These are phyloP conservation scores for Eucalyptus regnans DNA, from an alignment of 345 rosid species.

Conservation along the genomic window DNA sequence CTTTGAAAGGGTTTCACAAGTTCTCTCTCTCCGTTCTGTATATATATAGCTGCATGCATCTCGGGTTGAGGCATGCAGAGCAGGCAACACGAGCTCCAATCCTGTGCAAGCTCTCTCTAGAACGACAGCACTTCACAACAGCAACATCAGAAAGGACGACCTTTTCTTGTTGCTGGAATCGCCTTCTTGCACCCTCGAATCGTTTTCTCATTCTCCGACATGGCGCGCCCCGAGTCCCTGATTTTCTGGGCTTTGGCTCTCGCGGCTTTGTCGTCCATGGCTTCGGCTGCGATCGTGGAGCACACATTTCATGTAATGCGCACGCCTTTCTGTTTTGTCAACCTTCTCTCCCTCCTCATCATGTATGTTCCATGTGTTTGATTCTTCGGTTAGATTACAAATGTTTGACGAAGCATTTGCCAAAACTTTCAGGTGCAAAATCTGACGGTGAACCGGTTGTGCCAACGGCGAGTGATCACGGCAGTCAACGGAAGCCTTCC, in stretches of 20 bases:
- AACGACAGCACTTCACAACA: not conserved
- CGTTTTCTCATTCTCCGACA: not conserved
- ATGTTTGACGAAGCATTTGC: not conserved
- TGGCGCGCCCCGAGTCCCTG: not conserved
- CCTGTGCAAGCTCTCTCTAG: not conserved
- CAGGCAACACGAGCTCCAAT: not conserved
- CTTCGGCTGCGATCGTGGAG: slow-evolving; percentile 5
- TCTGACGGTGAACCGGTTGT: slow-evolving; percentile 40
- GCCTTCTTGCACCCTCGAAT: not conserved
- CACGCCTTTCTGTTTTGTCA: not conserved
- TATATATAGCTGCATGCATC: not conserved
- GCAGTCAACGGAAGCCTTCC: slow-evolving; percentile 78
- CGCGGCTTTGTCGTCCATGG: not conserved
- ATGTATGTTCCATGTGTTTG: not conserved
- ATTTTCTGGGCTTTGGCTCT: not conserved
- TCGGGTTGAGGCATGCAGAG: not conserved
- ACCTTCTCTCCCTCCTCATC: not conserved
- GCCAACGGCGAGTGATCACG: slow-evolving; percentile 49
- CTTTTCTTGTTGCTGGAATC: not conserved
- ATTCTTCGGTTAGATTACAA: not conserved
- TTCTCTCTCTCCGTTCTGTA: not conserved
- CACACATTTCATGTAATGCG: slow-evolving; percentile 4
- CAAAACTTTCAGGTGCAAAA: slow-evolving; percentile 49
- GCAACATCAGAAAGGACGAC: not conserved
- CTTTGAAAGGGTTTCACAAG: not conserved